Percentiles rank a stretch among this genome's conserved stretches.
Conservation (phyloP, 1,284 basidiomycete genomes). For the Ceratobasidium sp. region DNA sequence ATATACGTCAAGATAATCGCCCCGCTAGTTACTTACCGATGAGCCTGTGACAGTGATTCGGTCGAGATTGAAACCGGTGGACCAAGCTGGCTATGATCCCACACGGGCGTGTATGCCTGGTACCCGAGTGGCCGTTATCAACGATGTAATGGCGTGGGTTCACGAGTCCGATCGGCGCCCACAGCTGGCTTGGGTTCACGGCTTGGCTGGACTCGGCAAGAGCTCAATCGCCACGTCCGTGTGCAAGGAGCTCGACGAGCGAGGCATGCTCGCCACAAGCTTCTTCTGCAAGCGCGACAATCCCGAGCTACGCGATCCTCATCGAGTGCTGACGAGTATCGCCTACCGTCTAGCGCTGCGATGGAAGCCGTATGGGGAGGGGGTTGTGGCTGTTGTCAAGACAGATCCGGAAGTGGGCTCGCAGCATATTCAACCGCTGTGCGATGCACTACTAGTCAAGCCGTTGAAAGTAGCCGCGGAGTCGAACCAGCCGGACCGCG, state of each 20-base stretch:
- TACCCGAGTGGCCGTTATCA: neutral
- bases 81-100: neutral
- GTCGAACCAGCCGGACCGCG: neutral
- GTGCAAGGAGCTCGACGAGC: slow-evolving; percentile 41
- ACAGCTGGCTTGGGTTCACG: slow-evolving; percentile 50
- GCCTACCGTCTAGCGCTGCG: slow-evolving; percentile 16
- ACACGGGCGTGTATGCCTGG: neutral
- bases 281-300: slow-evolving; percentile 55
- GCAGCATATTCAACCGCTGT: neutral
- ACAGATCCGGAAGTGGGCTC: neutral
- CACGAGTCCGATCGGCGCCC: neutral
- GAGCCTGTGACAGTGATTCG: neutral
- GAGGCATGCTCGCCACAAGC: slow-evolving; percentile 52
- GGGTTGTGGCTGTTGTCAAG: neutral
- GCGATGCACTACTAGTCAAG: neutral
- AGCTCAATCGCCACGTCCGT: slow-evolving; percentile 52
- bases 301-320: slow-evolving; percentile 9
- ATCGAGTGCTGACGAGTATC: slow-evolving; percentile 23
- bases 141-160: neutral
- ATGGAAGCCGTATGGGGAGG: neutral
- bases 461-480: slow-evolving; percentile 14
- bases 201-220: slow-evolving; percentile 52
- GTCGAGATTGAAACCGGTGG: neutral
- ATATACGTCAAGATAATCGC: too few relatives aligned
- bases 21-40: too few relatives aligned